Percentiles rank a stretch among this genome's conserved stretches.
These are phyloP conservation scores for Lyophyllum decastes DNA, from an alignment of 768 basidiomycete genomes.

Conservation along the genomic window DNA sequence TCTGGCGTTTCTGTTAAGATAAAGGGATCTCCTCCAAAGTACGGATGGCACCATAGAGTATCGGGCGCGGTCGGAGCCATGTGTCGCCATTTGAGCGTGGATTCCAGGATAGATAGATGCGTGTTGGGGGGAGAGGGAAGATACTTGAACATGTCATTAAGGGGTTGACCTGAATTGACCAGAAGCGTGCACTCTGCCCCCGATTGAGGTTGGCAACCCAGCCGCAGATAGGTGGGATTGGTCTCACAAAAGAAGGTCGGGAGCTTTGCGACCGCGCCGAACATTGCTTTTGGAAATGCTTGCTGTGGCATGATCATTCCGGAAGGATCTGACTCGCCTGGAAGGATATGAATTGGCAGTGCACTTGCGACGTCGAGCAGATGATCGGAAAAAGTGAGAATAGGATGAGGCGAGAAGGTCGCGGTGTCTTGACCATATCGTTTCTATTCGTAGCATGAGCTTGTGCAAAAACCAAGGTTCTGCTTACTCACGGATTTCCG, in stretches of 20 bases:
- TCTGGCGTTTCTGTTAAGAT: conserved; percentile 84
- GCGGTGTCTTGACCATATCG: conserved; percentile 65
- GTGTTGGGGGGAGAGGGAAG: conserved; percentile 70
- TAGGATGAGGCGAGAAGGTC: conserved; percentile 76
- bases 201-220: conserved; percentile 42
- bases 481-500: conserved; percentile 55
- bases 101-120: conserved; percentile 71
- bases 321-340: conserved; percentile 87
- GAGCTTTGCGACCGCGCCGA: conserved; percentile 62
- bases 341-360: conserved; percentile 86
- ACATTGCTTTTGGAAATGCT: conserved; percentile 89
- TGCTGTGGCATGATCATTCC: conserved; percentile 93
- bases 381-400: conserved; percentile 63
- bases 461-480: not conserved
- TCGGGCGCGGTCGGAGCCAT: conserved; percentile 99
- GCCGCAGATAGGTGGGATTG: conserved; percentile 84
- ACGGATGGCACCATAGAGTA: conserved; percentile 98
- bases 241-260: conserved; percentile 77
- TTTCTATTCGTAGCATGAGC: conserved; percentile 42
- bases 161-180: conserved; percentile 87
- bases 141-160: conserved; percentile 97
- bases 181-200: conserved; percentile 59
- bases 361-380: conserved; percentile 75
- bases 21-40: conserved; percentile 86
- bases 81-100: conserved; percentile 91